Percentiles rank a stretch among this genome's conserved stretches.
These are phyloP conservation scores for Xanthoconium purpureum DNA, from an alignment of 768 basidiomycete species.

Conservation along the genomic window DNA sequence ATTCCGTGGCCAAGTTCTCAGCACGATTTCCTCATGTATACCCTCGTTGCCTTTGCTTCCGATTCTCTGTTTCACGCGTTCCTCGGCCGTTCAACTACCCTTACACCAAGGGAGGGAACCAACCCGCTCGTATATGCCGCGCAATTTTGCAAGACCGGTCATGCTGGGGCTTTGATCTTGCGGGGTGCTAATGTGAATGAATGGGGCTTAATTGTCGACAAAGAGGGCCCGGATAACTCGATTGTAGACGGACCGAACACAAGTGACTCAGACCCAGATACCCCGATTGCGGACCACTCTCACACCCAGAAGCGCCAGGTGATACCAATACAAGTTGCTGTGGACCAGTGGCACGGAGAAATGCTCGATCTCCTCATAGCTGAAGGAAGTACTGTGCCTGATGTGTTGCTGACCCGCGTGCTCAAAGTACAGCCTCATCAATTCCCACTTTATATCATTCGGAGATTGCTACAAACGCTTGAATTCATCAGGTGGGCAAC, in stretches of 20 bases:
- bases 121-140: slow-evolving; percentile 16
- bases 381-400: not conserved
- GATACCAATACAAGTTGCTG: not conserved
- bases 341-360: too few species aligned
- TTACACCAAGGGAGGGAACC: not conserved
- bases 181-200: not conserved
- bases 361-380: slow-evolving; percentile 1
- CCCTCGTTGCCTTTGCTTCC: slow-evolving; percentile 4
- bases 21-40: slow-evolving; percentile 5
- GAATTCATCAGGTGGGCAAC: not conserved
- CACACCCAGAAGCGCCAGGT: not conserved
- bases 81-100: not conserved
- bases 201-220: not conserved
- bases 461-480: not conserved
- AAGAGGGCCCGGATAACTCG: not conserved
- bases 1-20: slow-evolving; percentile 2
- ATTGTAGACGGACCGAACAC: not conserved
- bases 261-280: not conserved
- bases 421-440: not conserved
- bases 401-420: not conserved
- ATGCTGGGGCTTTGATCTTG: not conserved
- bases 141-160: not conserved
- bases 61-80: not conserved
- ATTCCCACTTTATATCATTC: slow-evolving; percentile 5
- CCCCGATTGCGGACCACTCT: not conserved